These are phyloP conservation scores for Physaria fendleri DNA, from an alignment of 345 rosid genomes.

Conservation along the genomic window DNA sequence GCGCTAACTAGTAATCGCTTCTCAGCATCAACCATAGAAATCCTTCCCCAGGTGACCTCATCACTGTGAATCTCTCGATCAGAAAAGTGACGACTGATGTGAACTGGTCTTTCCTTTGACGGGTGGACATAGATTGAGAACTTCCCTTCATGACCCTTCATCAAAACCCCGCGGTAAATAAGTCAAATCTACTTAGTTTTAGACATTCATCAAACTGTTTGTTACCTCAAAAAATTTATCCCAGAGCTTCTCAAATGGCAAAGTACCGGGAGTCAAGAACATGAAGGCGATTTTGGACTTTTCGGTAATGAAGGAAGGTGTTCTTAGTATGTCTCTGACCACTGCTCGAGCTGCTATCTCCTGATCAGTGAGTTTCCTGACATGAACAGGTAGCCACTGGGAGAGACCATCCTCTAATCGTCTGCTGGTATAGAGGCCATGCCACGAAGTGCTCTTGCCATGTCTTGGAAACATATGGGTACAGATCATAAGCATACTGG, in stretches of 20 bases:
- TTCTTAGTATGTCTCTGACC: slow-evolving; percentile 56
- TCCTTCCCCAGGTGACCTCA: slow-evolving; percentile 94
- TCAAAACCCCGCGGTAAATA: background rate
- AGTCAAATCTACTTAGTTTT: background rate
- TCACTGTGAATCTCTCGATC: slow-evolving; percentile 65
- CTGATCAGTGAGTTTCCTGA: slow-evolving; percentile 66
- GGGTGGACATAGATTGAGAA: slow-evolving; percentile 80
- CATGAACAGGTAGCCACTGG: slow-evolving; percentile 89
- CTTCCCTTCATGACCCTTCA: slow-evolving; percentile 76
- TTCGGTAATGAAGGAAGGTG: slow-evolving; percentile 41
- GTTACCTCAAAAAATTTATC: slow-evolving; percentile 73
- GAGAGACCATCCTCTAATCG: slow-evolving; percentile 62
- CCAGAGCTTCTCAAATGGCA: slow-evolving; percentile 96
- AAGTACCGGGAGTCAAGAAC: slow-evolving; percentile 81
- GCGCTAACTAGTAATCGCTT: slow-evolving; percentile 77
- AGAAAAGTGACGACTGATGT: slow-evolving; percentile 59
- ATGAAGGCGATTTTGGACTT: slow-evolving; percentile 84
- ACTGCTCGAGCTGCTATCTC: slow-evolving; percentile 73
- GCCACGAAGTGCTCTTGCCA: slow-evolving; percentile 45
- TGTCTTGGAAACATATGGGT: slow-evolving; percentile 66
- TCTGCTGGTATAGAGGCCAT: slow-evolving; percentile 47
- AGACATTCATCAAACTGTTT: background rate
- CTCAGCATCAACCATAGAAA: slow-evolving; percentile 97
- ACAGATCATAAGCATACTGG: slow-evolving; percentile 71
- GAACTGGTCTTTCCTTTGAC: slow-evolving; percentile 67